These are phyloP conservation scores for Bipolaris victoriae DNA, from an alignment of 2,329 filamentous ascomycete species.

Conservation along the genomic window DNA sequence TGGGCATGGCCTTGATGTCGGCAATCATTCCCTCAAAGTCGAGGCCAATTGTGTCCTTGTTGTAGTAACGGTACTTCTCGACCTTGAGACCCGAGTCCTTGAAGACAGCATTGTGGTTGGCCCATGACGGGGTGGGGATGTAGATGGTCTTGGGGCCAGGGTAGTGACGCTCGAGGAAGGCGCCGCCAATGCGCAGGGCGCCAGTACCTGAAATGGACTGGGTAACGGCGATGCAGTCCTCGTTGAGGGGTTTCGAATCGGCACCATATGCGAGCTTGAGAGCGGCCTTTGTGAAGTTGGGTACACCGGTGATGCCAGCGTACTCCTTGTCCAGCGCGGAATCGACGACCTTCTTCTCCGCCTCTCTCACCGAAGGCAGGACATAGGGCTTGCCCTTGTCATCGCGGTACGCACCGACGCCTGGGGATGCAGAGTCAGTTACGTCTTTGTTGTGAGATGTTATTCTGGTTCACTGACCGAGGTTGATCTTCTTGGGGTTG, in stretches of 20 bases:
- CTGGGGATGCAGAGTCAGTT: conserved; percentile 53
- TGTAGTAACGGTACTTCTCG: conserved; percentile 97
- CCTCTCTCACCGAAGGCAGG: conserved; percentile 87
- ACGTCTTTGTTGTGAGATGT: background rate
- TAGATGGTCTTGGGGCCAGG: conserved; percentile 93
- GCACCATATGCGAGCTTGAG: conserved; percentile 88
- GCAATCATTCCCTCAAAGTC: conserved; percentile 94
- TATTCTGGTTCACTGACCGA: conserved; percentile 64
- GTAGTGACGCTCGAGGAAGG: conserved; percentile 91
- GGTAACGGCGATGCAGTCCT: conserved; percentile 83
- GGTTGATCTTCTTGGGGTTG: conserved; percentile 95
- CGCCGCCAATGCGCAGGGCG: conserved; percentile 90
- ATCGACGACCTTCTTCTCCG: conserved; percentile 84
- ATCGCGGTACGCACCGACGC: conserved; percentile 97
- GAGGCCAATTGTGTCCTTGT: conserved; percentile 97
- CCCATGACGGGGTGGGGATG: conserved; percentile 95
- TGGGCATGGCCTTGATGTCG: conserved; percentile 87
- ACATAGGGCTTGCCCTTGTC: conserved; percentile 98
- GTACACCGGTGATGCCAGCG: conserved; percentile 94
- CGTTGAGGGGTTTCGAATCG: conserved; percentile 75
- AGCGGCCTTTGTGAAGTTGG: conserved; percentile 90
- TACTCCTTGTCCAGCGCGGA: conserved; percentile 93
- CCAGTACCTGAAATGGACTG: conserved; percentile 98
- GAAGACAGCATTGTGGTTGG: conserved; percentile 98
- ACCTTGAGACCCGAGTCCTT: conserved; percentile 89